A percentile compares a stretch with the other conserved stretches of the same genome.
Evolutionary conservation across 495 filamentous ascomycete species (phyloP).

Genomic region (Podospora australis): DNA sequence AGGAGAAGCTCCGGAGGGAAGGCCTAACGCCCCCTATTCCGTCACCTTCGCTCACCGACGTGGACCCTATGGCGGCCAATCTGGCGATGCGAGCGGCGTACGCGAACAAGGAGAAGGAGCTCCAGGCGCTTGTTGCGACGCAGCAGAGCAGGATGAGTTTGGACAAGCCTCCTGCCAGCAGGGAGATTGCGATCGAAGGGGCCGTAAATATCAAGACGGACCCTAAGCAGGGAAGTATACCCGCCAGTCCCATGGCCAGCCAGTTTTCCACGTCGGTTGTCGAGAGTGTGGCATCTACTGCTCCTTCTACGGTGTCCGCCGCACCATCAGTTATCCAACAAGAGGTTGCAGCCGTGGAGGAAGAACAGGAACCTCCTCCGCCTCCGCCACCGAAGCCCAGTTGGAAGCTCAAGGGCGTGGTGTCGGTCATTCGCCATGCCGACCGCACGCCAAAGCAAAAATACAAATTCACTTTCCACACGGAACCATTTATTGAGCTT

Average conservation of each 20-base stretch:
- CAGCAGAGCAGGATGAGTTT: constrained; percentile 27
- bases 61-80: constrained; percentile 34
- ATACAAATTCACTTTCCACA: constrained; percentile 98
- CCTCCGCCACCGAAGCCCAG: constrained; percentile 88
- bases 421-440: constrained; percentile 90
- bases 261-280: constrained; percentile 27
- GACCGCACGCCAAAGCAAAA: constrained; percentile 98
- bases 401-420: constrained; percentile 98
- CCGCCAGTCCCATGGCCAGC: constrained; percentile 28
- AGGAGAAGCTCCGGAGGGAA: constrained; percentile 54
- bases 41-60: constrained; percentile 39
- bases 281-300: constrained; percentile 35
- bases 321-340: constrained; percentile 32
- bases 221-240: constrained; percentile 29
- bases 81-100: constrained; percentile 25
- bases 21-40: constrained; percentile 37
- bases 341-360: background rate
- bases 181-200: constrained; percentile 12
- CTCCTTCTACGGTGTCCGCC: constrained; percentile 36
- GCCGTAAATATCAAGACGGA: constrained; percentile 12
- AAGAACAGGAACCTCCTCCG: constrained; percentile 42
- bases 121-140: constrained; percentile 8
- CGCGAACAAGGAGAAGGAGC: constrained; percentile 31
- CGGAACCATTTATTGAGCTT: constrained; percentile 88
- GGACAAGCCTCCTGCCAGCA: constrained; percentile 16